These are phyloP conservation scores for Penicillium sp. DNA, from an alignment of 2,329 filamentous ascomycete genomes.

Conservation along the genomic window DNA sequence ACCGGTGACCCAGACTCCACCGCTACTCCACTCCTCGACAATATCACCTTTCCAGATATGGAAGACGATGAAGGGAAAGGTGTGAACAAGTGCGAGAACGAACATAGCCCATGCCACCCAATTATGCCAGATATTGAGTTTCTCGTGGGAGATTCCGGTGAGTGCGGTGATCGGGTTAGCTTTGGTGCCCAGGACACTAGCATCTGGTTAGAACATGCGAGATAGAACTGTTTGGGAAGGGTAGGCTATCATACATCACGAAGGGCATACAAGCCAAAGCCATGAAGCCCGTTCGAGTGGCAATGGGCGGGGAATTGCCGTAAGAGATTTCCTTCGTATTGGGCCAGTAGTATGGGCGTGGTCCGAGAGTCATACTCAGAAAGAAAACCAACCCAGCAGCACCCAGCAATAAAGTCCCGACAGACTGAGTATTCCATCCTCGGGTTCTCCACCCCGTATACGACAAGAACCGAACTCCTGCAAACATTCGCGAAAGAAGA, in stretches of 20 bases:
- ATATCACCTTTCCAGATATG: conserved; percentile 52
- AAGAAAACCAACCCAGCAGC: conserved; percentile 48
- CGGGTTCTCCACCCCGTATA: conserved; percentile 25
- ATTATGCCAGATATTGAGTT: conserved; percentile 54
- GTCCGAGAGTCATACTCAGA: conserved; percentile 42
- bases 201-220: not conserved
- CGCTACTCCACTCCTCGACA: conserved; percentile 44
- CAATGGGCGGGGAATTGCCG: conserved; percentile 54
- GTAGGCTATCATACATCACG: conserved; percentile 38
- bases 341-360: conserved; percentile 58
- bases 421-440: conserved; percentile 44
- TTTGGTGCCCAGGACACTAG: conserved; percentile 51
- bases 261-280: conserved; percentile 54
- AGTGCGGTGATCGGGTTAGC: conserved; percentile 55
- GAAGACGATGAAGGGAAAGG: conserved; percentile 59
- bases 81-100: conserved; percentile 56
- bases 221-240: not conserved
- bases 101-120: conserved; percentile 59
- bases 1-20: conserved; percentile 56
- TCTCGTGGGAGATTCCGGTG: conserved; percentile 59
- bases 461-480: conserved; percentile 39
- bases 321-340: conserved; percentile 39
- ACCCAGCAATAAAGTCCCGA: conserved; percentile 47
- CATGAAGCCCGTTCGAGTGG: conserved; percentile 54
- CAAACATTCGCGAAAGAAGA: conserved; percentile 28